Evolutionary conservation across 2,329 filamentous ascomycete genomes (phyloP), one percentile per base, ranked within the genome.

Genomic region (Epicoccum nigrum): DNA sequence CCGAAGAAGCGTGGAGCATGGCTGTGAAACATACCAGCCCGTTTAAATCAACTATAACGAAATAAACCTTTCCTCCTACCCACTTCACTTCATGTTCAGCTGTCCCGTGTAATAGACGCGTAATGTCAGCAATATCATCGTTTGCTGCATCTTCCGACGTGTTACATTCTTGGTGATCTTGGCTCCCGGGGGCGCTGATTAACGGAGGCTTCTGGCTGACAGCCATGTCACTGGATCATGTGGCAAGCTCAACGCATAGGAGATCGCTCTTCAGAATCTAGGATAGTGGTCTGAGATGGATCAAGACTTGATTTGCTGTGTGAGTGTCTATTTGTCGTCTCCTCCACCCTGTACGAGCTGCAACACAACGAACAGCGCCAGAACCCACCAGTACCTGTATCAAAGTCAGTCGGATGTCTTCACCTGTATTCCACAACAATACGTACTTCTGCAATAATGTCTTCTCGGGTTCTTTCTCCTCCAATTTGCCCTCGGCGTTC

Each of bases 401-500:
- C 6, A 12, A 44, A 39, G 43, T 68, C 46, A 69, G 58, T 32
- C 4, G 11, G 4, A 2, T 43, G 31, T n/a, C n/a, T 13, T 28
- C 12, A 9, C 27, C 6, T 15, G 30, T 17, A 17, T 17, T 43
- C 32, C 8, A 20, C n/a, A n/a, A 21, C 15, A 12, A 21, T 35
- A 71, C 76, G 60, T 58, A 80, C 77, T 81, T 81, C 60, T 81
- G 78, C 56, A 81, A 64, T 57, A 81, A 80, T 3, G 70, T 71
- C 73, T 80, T 80, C 64, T 81, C 76, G 7, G 71, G 71, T 63
- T 78, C 76, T 57, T 76, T 70, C 16, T 53, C 64, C 4, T 71
- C 75, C 41, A 85, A 76, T 56, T 75, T 77, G 0, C 85, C 84
- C 39, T 79, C 76, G 21, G 81, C 79, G 60, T 83, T 83, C 56